Base-by-base conservation (phyloP, 1,284 basidiomycete species). In the Trichosporon sp. region DNA sequence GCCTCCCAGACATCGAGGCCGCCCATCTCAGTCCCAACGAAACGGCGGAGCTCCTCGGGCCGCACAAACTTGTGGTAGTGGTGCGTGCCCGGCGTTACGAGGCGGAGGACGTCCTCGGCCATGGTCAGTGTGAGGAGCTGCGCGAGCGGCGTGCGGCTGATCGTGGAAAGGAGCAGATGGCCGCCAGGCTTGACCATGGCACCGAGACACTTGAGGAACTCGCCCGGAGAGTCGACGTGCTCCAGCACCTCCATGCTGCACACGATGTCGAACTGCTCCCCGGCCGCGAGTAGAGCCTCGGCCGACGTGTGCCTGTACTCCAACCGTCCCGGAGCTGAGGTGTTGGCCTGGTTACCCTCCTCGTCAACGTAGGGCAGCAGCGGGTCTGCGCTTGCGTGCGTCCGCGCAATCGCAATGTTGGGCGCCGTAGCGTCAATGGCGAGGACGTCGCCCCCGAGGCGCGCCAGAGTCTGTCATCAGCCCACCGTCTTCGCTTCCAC, bases 231-330 rank as follows among this genome's bases (percentile, higher is more conserved):
- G 79, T 97, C 92, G 71, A 99, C 97, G 80, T 99, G 97, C 85
- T 99, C 97, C 59, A 99, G 81, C 16, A 99, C 96, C 81, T 99
- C 97, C 94, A 99, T 95, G 10, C 94, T 92, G 81, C 94, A 97
- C 14, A 99, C 95, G 6, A 96, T 87, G 81, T 99, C 96, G 80
- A 91, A 99, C 61, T 87, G 87, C 37, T 87, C 78, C 21, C 85
- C 84, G 6, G 75, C 81, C 8, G 89, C 88, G 26, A 87, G 81
- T 4, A 89, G 87, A 0, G 88, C 87, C 80, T 98, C 96, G 0
- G 92, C 94, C 0, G 92, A 87, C 0, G 89, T 87, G 78, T 94
- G 90, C n/a, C 89, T 83, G 83, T 98, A 99, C 21, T 83, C 81
- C 21, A 92, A 84, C 3, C 74, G 10, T 70, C 76, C 74, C 21